Evolutionary conservation across 2,329 filamentous ascomycete genomes (phyloP).

Genomic region (Alternaria panax): DNA sequence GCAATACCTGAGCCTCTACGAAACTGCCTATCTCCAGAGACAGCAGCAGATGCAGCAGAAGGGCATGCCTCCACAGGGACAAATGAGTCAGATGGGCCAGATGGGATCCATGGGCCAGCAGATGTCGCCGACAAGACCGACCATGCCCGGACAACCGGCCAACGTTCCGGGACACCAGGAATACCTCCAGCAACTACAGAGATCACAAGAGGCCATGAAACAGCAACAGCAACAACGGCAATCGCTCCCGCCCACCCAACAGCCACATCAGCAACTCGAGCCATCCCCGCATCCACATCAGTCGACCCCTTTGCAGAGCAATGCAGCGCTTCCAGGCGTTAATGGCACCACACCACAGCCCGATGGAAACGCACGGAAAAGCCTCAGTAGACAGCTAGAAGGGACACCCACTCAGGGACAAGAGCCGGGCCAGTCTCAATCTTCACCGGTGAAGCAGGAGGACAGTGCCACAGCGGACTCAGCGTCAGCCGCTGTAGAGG

Average conservation of each 20-base stretch:
- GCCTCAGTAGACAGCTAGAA: conserved; percentile 47
- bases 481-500: conserved; percentile 20
- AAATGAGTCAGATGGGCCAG: conserved; percentile 9
- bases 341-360: conserved; percentile 58
- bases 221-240: conserved; percentile 47
- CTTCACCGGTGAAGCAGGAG: conserved; percentile 42
- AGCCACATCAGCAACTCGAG: conserved; percentile 31
- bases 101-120: conserved; percentile 34
- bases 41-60: conserved; percentile 56
- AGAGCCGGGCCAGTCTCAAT: conserved; percentile 35
- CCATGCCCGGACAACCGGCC: conserved; percentile 37
- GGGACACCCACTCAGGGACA: conserved; percentile 45
- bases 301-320: conserved; percentile 55
- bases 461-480: conserved; percentile 28
- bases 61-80: conserved; percentile 38
- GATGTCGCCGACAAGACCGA: conserved; percentile 47
- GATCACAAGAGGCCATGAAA: conserved; percentile 50
- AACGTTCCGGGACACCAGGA: conserved; percentile 60
- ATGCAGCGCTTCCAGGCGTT: conserved; percentile 56
- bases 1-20: conserved; percentile 77
- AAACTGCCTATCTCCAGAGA: conserved; percentile 69
- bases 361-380: conserved; percentile 47
- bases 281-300: conserved; percentile 29
- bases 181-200: conserved; percentile 56
- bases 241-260: conserved; percentile 50